phyloP scores from a whole-genome alignment of 805 yeast species.

The Myxozyma neglecta region DNA sequence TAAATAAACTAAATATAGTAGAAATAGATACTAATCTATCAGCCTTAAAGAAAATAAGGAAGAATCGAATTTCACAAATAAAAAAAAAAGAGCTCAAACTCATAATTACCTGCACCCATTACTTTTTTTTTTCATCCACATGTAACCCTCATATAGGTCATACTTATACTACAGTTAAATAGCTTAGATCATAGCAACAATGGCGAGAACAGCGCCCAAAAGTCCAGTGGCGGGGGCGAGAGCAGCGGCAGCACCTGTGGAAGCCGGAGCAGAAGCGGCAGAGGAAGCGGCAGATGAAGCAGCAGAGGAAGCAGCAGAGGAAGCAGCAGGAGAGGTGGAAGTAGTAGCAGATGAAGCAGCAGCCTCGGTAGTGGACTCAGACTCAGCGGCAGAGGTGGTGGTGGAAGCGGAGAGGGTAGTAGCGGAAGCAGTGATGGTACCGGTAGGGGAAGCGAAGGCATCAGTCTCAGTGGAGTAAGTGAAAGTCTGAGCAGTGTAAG shows the following conservation, averaged over 20 bases:
- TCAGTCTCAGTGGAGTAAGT: slow-evolving; percentile 21
- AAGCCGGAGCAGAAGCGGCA: slow-evolving; percentile 11
- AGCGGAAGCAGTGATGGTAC: slow-evolving; percentile 27
- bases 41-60: too few species aligned
- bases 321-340: slow-evolving; percentile 7
- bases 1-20: too few species aligned
- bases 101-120: too few species aligned
- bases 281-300: slow-evolving; percentile 12
- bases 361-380: slow-evolving; percentile 28
- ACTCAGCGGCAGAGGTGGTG: slow-evolving; percentile 22
- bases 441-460: slow-evolving; percentile 19
- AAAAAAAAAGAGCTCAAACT: too few species aligned
- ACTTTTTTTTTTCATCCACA: too few species aligned
- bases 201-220: slow-evolving; percentile 9
- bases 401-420: slow-evolving; percentile 12
- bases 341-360: slow-evolving; percentile 1
- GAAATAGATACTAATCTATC: too few species aligned
- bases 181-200: slow-evolving; percentile 14
- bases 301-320: slow-evolving; percentile 21
- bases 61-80: too few species aligned
- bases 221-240: slow-evolving; percentile 18
- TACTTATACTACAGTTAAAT: not conserved
- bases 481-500: slow-evolving; percentile 9
- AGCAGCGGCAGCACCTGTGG: slow-evolving; percentile 20
- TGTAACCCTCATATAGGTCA: not conserved